Evolutionary conservation across 306 rosid genomes (phyloP).

Genomic region (Cucurbita moschata): DNA sequence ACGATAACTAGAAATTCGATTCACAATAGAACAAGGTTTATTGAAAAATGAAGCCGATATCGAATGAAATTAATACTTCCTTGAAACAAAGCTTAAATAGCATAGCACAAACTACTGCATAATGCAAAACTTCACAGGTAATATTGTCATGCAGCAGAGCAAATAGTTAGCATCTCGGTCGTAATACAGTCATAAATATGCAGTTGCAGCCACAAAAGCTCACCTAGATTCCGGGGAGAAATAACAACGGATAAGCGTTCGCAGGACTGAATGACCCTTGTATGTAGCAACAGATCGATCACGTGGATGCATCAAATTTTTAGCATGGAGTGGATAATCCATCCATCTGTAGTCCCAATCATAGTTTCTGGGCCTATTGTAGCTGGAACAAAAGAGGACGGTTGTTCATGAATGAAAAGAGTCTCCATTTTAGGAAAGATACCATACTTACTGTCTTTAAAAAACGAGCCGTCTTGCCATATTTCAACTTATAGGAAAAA

Average conservation of each 20-base stretch:
- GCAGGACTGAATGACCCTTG: constrained; percentile 71
- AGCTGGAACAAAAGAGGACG: constrained; percentile 17
- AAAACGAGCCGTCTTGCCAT: not conserved
- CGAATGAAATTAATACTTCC: not conserved
- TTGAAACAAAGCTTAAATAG: not conserved
- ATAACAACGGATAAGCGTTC: constrained; percentile 73
- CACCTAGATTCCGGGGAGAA: constrained; percentile 78
- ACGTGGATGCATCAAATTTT: constrained; percentile 37
- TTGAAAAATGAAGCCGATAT: not conserved
- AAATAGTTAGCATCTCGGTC: not conserved
- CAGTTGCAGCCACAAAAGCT: not conserved
- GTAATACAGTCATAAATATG: not conserved
- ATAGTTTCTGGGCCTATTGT: constrained; percentile 22
- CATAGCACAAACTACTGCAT: not conserved
- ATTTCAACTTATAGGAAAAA: not conserved
- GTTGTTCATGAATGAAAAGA: not conserved
- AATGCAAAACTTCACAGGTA: not conserved
- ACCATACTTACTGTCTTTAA: not conserved
- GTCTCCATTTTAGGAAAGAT: not conserved
- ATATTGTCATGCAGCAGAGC: not conserved
- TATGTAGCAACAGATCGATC: constrained; percentile 71
- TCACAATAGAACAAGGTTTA: not conserved
- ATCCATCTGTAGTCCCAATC: constrained; percentile 89
- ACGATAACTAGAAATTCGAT: not conserved
- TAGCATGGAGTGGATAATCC: constrained; percentile 64